These are phyloP conservation scores for Tetrapisispora fleetii DNA, from an alignment of 805 yeast species.

Conservation along the genomic window DNA sequence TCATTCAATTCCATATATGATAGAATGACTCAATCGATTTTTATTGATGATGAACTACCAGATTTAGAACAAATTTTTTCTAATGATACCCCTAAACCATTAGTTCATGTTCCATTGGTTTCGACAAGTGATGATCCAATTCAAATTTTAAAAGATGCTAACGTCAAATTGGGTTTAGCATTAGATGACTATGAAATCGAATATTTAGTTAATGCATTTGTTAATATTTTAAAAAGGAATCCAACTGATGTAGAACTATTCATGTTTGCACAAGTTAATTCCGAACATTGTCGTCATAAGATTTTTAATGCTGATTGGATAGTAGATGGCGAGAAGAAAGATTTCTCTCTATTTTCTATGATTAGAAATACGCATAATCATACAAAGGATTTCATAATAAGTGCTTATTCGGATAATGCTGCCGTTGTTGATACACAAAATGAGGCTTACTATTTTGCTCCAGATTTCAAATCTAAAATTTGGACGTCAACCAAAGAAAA, in stretches of 20 bases:
- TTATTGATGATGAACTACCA: constrained; percentile 47
- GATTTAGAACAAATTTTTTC: constrained; percentile 61
- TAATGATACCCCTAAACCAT: constrained; percentile 72
- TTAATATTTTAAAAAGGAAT: constrained; percentile 62
- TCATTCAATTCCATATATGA: constrained; percentile 70
- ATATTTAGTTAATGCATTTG: constrained; percentile 76
- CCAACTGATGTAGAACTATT: constrained; percentile 97
- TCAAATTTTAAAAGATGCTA: constrained; percentile 62
- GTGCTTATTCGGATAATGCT: constrained; percentile 96
- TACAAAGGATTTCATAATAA: constrained; percentile 72
- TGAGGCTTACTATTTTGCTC: constrained; percentile 67
- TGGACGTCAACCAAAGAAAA: constrained; percentile 71
- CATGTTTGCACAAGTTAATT: constrained; percentile 99
- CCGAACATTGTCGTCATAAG: constrained; percentile 98
- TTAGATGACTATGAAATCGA: constrained; percentile 88
- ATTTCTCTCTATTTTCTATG: constrained; percentile 79
- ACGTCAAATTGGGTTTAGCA: constrained; percentile 83
- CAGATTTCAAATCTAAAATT: constrained; percentile 57
- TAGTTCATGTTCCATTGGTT: constrained; percentile 62
- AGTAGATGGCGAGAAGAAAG: constrained; percentile 71
- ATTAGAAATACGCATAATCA: constrained; percentile 84
- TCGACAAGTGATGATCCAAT: constrained; percentile 28
- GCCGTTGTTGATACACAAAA: constrained; percentile 62
- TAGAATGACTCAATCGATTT: constrained; percentile 84
- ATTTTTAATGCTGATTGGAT: constrained; percentile 98